phyloP scores from a whole-genome alignment of 352 stramenopile species.

The Globisporangium canariense region DNA sequence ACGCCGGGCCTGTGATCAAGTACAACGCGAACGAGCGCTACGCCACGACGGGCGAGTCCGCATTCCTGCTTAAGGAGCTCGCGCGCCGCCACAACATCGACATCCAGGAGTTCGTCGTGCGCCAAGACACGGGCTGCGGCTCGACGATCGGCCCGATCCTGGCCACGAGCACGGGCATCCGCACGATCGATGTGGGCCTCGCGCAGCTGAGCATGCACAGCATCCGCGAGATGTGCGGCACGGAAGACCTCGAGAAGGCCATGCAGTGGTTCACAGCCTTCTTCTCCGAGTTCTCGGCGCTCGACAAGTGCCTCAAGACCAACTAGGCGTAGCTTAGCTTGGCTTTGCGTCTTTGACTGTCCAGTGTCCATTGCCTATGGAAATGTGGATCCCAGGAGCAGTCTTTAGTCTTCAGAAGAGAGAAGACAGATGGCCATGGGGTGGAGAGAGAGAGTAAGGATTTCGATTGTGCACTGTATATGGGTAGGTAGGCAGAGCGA shows the following conservation, averaged over 20 bases:
- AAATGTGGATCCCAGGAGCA: too few relatives aligned
- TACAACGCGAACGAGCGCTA: constrained; percentile 98
- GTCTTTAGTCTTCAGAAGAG: not conserved
- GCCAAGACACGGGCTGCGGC: constrained; percentile 95
- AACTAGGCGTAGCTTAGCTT: constrained; percentile 28
- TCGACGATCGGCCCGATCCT: constrained; percentile 98
- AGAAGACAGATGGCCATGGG: not conserved
- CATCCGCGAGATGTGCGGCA: constrained; percentile 95
- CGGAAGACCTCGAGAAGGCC: constrained; percentile 76
- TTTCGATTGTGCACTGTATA: constrained; percentile 10
- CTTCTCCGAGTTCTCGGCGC: constrained; percentile 89
- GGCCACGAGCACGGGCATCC: constrained; percentile 93
- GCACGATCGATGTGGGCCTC: constrained; percentile 96
- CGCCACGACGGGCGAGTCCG: constrained; percentile 92
- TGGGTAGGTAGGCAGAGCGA: not conserved
- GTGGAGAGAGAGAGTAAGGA: not conserved
- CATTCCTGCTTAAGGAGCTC: constrained; percentile 91
- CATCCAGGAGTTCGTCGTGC: constrained; percentile 96
- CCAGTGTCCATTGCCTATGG: not conserved
- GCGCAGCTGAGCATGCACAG: constrained; percentile 98
- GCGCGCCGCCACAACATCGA: constrained; percentile 78
- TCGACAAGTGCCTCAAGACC: constrained; percentile 84
- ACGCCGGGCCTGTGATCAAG: constrained; percentile 98
- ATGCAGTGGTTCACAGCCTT: constrained; percentile 92
- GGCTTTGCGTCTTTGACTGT: not conserved